Evolutionary conservation across 2,329 filamentous ascomycete genomes (phyloP), one percentile per base, ranked within the genome.

Genomic region (Cladosporium sp.): DNA sequence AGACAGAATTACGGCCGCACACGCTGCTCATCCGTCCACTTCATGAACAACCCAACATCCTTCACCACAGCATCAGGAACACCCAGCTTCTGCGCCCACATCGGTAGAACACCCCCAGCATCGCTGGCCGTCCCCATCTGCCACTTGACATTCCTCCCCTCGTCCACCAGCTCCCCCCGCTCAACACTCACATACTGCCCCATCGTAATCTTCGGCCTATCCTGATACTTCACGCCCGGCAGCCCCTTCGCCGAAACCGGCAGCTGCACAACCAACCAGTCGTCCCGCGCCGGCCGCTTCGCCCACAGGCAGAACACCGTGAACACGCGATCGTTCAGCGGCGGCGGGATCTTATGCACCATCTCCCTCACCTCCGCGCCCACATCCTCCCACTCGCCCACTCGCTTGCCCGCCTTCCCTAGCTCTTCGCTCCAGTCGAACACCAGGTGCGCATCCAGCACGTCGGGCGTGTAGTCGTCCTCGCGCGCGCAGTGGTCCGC

Each of bases 91-190:
- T 90, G 86, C 59, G 85, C 65, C 73, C 76, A 83, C 65, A 77
- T 73, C 0, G 87, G 87, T 52, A 91, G 62, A 28, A 77, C 68
- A 0, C 87, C 87, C 50, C 77, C 76, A 0, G 87, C 87, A 66
- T 91, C 80, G 54, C 83, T 86, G 9, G 83, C 79, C 9, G 87
- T 91, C 8, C 82, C 85, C 85, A 92, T 91, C 54, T 85, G 73
- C 87, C 87, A 93, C 67, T 86, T 83, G 43, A 87, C 75, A 4
- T 69, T 64, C 28, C 46, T 50, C 3, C 61, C 63, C 11, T 56
- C 65, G 4, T 67, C 67, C 3, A 77, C 55, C 61, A 76, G 71
- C 52, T 76, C 70, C 33, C 86, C 70, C 43, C 80, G 71, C 71
- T 90, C 86, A 1, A 89, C 74, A 57, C 81, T 84, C 28, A 76